Conservation (phyloP, 192 early-diverging fungal genomes). For the Gigaspora rosea region DNA sequence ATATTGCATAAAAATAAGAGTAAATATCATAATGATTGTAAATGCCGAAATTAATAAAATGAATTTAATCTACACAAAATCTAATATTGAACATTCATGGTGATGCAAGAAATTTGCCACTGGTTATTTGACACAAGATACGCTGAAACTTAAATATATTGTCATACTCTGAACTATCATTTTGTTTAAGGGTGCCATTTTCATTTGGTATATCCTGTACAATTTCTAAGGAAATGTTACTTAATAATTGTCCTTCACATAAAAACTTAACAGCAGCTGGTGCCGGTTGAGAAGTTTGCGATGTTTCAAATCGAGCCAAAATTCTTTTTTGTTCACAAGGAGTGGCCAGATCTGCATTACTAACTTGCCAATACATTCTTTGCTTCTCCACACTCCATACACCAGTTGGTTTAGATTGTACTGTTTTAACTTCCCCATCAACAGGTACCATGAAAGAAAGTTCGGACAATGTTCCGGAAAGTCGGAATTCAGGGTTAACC, state of each 20-base stretch:
- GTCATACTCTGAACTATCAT: neutral
- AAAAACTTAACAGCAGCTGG: slow-evolving; percentile 22
- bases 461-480: slow-evolving; percentile 36
- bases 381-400: slow-evolving; percentile 51
- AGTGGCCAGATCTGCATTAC: slow-evolving; percentile 28
- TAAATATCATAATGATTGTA: too few relatives aligned
- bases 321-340: slow-evolving; percentile 12
- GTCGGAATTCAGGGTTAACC: slow-evolving; percentile 39
- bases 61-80: too few relatives aligned
- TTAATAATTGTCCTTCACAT: slow-evolving; percentile 31
- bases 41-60: too few relatives aligned
- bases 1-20: too few relatives aligned
- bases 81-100: neutral
- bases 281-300: neutral
- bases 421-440: slow-evolving; percentile 45
- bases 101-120: slow-evolving; percentile 11
- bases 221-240: slow-evolving; percentile 26
- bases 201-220: neutral
- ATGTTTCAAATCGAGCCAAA: slow-evolving; percentile 28
- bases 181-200: neutral
- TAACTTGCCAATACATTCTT: slow-evolving; percentile 56
- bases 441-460: slow-evolving; percentile 53
- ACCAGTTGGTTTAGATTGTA: slow-evolving; percentile 52
- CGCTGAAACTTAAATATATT: slow-evolving; percentile 1
- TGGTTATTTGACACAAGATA: slow-evolving; percentile 3